Base-by-base conservation (phyloP, 2,329 filamentous ascomycete genomes). In the Elsinoe australis region DNA sequence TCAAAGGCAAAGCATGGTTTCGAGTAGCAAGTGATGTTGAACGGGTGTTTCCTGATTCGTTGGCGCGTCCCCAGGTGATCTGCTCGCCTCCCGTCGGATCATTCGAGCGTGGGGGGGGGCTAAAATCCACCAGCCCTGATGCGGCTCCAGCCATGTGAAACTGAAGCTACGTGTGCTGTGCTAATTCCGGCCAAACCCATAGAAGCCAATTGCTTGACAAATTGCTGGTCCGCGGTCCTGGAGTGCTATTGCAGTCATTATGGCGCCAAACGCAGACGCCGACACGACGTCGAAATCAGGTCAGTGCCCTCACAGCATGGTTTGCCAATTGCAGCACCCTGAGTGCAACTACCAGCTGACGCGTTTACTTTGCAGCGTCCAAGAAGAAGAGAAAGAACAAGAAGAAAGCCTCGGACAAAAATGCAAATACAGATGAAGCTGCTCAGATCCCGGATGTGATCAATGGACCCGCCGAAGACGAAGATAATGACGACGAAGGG, bases 351-450 rank as follows among this genome's bases (percentile, higher is more conserved):
- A 19, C 19, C 7, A 10, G 51, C 53, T 54, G 49, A 54, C 53
- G 38, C 49, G 46, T 49, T 41, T 32, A 46, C 50, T 46, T 53
- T 57, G 52, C 54, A 70, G 67, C 65, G 56, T 58, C 67, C 46
- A 78, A 70, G 59, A 73, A 73, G 59, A 79, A 75, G 66, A 76
- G 71, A 60, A 75, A 70, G 63, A 78, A 73, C 61, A 76, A 74
- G 67, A 79, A 75, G 64, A 76, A 76, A 64, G 66, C 65, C 54
- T 63, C 63, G 51, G 64, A 61, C 49, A 76, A 72, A 58, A 57
- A 58, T 15, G 67, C 69, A 51, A 54, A 56, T 15, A 67, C 66
- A 51, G 64, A 64, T 12, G 65, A 67, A 41, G 47, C 56, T 4
- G 51, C 52, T 17, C 66, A 64, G 33, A 51, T 55, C 3, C 10